A percentile compares a stretch with the other conserved stretches of the same genome.
phyloP scores from a whole-genome alignment of 768 basidiomycete species.

The Lepiota brunneoincarnata region DNA sequence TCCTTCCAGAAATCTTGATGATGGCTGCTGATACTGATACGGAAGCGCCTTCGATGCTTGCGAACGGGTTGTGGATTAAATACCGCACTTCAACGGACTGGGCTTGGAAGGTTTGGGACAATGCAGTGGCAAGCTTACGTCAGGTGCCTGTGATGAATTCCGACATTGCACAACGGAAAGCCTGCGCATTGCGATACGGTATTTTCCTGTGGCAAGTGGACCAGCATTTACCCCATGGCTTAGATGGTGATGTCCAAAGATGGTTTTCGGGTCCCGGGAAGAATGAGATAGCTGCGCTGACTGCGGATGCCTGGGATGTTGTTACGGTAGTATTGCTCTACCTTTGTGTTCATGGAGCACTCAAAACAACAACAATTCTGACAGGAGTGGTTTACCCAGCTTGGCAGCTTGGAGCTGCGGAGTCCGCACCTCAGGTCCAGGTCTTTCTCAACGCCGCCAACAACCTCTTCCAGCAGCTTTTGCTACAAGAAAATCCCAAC shows the following conservation, averaged over 20 bases:
- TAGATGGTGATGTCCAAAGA: slow-evolving; percentile 65
- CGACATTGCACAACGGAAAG: slow-evolving; percentile 42
- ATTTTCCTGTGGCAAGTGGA: slow-evolving; percentile 72
- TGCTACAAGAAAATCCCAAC: slow-evolving; percentile 52
- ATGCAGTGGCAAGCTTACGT: slow-evolving; percentile 70
- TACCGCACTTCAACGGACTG: slow-evolving; percentile 71
- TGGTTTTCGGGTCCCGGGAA: slow-evolving; percentile 75
- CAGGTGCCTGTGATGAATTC: slow-evolving; percentile 59
- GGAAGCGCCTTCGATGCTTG: slow-evolving; percentile 67
- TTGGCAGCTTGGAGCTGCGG: slow-evolving; percentile 58
- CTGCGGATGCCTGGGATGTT: slow-evolving; percentile 63
- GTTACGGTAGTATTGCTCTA: slow-evolving; percentile 61
- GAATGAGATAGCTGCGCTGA: slow-evolving; percentile 58
- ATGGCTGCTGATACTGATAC: slow-evolving; percentile 57
- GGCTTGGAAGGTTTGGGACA: slow-evolving; percentile 86
- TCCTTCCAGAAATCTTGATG: slow-evolving; percentile 63
- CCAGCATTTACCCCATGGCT: slow-evolving; percentile 69
- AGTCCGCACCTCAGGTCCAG: slow-evolving; percentile 33
- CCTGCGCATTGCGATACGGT: slow-evolving; percentile 64
- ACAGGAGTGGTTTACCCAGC: slow-evolving; percentile 76
- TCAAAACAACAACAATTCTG: slow-evolving; percentile 71
- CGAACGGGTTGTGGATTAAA: slow-evolving; percentile 80
- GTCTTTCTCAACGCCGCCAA: slow-evolving; percentile 65
- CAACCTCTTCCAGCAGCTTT: slow-evolving; percentile 53
- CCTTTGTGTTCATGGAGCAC: slow-evolving; percentile 62